phyloP scores from a whole-genome alignment of 2,329 filamentous ascomycete species.

The Akanthomyces uredinophilus region DNA sequence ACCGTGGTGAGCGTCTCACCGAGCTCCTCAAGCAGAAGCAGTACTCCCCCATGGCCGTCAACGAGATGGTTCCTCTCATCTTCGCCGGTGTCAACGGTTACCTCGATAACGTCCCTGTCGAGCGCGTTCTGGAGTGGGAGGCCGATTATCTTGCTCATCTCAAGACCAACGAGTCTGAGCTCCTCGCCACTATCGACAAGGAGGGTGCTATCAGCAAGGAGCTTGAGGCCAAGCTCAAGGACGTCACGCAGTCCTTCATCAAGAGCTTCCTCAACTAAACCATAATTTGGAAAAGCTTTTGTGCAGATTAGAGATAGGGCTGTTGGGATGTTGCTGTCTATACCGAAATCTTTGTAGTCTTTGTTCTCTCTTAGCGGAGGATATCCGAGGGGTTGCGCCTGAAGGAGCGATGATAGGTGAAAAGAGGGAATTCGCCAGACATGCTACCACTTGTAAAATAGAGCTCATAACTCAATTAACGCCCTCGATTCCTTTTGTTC shows the following conservation, averaged over 20 bases:
- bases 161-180: constrained; percentile 80
- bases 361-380: constrained; percentile 43
- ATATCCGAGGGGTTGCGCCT: constrained; percentile 41
- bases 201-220: constrained; percentile 97
- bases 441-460: constrained; percentile 58
- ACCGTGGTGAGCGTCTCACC: constrained; percentile 96
- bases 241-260: constrained; percentile 74
- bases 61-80: constrained; percentile 99
- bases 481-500: constrained; percentile 58
- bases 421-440: constrained; percentile 42
- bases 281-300: constrained; percentile 24
- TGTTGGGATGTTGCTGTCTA: constrained; percentile 41
- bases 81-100: constrained; percentile 98
- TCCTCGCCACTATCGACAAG: constrained; percentile 85
- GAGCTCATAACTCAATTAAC: constrained; percentile 56
- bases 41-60: constrained; percentile 96
- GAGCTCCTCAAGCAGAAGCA: constrained; percentile 99
- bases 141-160: constrained; percentile 88
- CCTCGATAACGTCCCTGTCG: constrained; percentile 83
- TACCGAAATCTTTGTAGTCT: constrained; percentile 38
- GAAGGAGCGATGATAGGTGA: constrained; percentile 41
- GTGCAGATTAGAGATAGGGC: constrained; percentile 27
- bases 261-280: constrained; percentile 70
- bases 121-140: constrained; percentile 92
- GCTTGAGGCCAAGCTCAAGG: constrained; percentile 74